Evolutionary conservation across 2,329 filamentous ascomycete species (phyloP), one percentile per base, ranked within the genome.

Genomic region (Beauveria sp.): DNA sequence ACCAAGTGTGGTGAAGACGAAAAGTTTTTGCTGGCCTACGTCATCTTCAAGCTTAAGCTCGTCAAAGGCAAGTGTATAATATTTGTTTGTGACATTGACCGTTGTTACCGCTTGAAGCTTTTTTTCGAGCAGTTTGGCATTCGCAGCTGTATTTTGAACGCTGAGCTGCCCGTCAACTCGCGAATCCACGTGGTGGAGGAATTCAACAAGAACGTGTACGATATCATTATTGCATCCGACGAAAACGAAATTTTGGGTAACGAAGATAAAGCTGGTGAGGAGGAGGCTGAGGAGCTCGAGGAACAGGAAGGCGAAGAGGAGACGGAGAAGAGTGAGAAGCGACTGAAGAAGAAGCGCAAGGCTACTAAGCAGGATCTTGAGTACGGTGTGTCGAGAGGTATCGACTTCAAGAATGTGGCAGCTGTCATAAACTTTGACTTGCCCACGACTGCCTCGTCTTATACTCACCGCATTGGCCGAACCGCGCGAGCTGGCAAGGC

Each of bases 81-180:
- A 50, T 83, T 83, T 63, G 92, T 96, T 7, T 88, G 86, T 30
- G 91, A 96, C 67, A 88, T 96, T 59, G 93, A 97, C 74, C 77
- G 81, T 65, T 96, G 90, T 68, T 99, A 99, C 75, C 85, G 95
- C 42, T 78, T 99, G 26, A 97, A 97, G 75, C 82, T 99, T 8
- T 99, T 95, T 71, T 84, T 99, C 58, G 95, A 99, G 74, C 95
- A 99, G 71, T 99, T 99, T 70, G 93, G 92, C 52, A 93, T 97
- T 71, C 89, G 91, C 72, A 93, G 90, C 69, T 96, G 91, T 74
- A 90, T 97, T 30, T 78, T 99, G 46, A 99, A 99, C 76, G 95
- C 91, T 1, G 93, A 99, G 71, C 77, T 99, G 42, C 95, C 95
- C 0, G 87, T 98, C 66, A 97, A 97, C 70, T 95, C 90, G 1